Conservation (phyloP, 2,329 filamentous ascomycete species). For the Pyrenophora teres region DNA sequence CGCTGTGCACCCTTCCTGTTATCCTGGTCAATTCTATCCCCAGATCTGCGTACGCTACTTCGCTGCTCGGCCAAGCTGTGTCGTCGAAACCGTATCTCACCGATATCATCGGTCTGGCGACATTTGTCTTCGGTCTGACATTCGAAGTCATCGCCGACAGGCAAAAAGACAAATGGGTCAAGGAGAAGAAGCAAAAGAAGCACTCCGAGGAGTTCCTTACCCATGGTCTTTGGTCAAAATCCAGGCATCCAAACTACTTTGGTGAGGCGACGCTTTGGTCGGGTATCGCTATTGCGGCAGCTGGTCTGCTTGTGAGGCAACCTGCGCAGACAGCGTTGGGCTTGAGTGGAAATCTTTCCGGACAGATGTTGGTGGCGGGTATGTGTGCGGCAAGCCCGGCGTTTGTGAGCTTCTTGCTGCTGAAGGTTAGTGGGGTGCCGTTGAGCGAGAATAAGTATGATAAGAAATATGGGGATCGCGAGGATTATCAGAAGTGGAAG, state of each 20-base stretch:
- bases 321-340: slow-evolving; percentile 64
- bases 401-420: slow-evolving; percentile 66
- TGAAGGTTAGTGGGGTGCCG: slow-evolving; percentile 68
- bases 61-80: slow-evolving; percentile 54
- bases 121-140: slow-evolving; percentile 64
- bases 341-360: slow-evolving; percentile 50
- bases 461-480: slow-evolving; percentile 63
- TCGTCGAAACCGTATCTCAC: slow-evolving; percentile 49
- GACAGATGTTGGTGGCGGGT: slow-evolving; percentile 52
- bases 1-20: slow-evolving; percentile 68
- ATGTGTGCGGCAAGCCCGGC: slow-evolving; percentile 65
- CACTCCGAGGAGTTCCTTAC: slow-evolving; percentile 71
- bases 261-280: slow-evolving; percentile 73
- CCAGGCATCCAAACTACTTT: slow-evolving; percentile 72
- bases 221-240: slow-evolving; percentile 64
- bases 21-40: slow-evolving; percentile 67
- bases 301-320: slow-evolving; percentile 60
- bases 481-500: slow-evolving; percentile 72
- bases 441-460: slow-evolving; percentile 73
- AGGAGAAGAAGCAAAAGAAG: slow-evolving; percentile 65
- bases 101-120: slow-evolving; percentile 61
- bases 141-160: slow-evolving; percentile 67
- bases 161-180: slow-evolving; percentile 67
- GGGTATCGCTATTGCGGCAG: slow-evolving; percentile 65
- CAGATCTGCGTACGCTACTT: slow-evolving; percentile 51